A percentile compares a stretch with the other conserved stretches of the same genome.
Evolutionary conservation across 176 grass and related monocot genomes (phyloP).

Genomic region (Ananas comosus): DNA sequence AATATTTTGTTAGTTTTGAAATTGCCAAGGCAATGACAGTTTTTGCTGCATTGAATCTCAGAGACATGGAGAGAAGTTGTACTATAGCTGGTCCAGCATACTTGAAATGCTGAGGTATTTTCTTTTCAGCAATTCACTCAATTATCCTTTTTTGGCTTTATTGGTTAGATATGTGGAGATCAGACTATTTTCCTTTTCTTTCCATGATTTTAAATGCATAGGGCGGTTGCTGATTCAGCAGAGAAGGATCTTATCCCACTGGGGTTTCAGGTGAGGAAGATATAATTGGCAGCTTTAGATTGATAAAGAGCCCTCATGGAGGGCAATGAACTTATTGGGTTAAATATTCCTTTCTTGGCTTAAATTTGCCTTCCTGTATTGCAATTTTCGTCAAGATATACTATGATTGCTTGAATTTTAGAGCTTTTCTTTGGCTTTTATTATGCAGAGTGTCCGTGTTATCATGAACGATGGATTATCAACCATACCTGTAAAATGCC

Average conservation of each 20-base stretch:
- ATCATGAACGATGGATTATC: conserved; percentile 98
- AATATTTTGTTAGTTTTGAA: background rate
- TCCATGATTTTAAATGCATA: conserved; percentile 30
- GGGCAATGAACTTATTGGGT: background rate
- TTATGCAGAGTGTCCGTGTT: conserved; percentile 78
- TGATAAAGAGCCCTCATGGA: background rate
- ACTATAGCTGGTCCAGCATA: conserved; percentile 75
- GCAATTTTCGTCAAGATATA: conserved; percentile 4
- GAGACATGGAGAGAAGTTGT: conserved; percentile 94
- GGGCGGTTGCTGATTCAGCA: conserved; percentile 68
- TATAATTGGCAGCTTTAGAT: background rate
- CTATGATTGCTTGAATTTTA: conserved; percentile 9
- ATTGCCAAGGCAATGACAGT: conserved; percentile 15
- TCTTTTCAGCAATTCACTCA: conserved; percentile 25
- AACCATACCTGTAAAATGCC: conserved; percentile 69
- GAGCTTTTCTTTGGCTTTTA: conserved; percentile 17
- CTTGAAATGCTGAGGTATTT: conserved; percentile 89
- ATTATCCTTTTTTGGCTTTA: conserved; percentile 22
- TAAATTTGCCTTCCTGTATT: background rate
- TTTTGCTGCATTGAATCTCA: conserved; percentile 35
- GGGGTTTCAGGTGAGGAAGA: conserved; percentile 79
- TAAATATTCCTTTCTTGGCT: no score
- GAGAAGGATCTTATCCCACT: conserved; percentile 88
- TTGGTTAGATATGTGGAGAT: conserved; percentile 5
- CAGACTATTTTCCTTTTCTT: conserved; percentile 6